Evolutionary conservation across 2,329 filamentous ascomycete genomes (phyloP).

Genomic region (Didymella exigua): DNA sequence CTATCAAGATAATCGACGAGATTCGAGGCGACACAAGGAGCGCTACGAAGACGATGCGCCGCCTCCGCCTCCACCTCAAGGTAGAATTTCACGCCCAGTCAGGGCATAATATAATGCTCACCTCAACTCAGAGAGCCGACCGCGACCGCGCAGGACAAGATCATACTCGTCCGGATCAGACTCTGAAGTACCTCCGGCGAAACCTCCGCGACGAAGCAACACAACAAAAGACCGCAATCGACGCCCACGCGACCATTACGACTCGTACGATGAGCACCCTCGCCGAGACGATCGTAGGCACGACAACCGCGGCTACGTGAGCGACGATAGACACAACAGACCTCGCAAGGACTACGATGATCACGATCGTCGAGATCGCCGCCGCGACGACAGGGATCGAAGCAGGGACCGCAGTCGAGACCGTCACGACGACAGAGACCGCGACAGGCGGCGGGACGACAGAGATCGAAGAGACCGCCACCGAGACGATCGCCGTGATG

Average conservation of each 20-base stretch:
- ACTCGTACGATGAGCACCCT: slow-evolving; percentile 37
- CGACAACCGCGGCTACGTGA: slow-evolving; percentile 35
- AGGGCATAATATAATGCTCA: slow-evolving; percentile 2
- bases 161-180: slow-evolving; percentile 30
- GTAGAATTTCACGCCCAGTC: neutral
- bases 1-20: slow-evolving; percentile 29
- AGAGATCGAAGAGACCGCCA: slow-evolving; percentile 19
- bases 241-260: slow-evolving; percentile 27
- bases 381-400: slow-evolving; percentile 19
- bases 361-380: slow-evolving; percentile 17
- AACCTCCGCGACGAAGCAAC: slow-evolving; percentile 29
- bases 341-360: slow-evolving; percentile 28
- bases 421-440: slow-evolving; percentile 5
- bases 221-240: slow-evolving; percentile 22
- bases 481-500: slow-evolving; percentile 16
- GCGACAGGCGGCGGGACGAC: slow-evolving; percentile 20
- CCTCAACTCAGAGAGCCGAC: slow-evolving; percentile 13
- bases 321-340: slow-evolving; percentile 32
- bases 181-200: slow-evolving; percentile 20
- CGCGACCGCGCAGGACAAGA: slow-evolving; percentile 23
- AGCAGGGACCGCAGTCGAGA: slow-evolving; percentile 14
- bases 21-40: slow-evolving; percentile 25
- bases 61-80: slow-evolving; percentile 22
- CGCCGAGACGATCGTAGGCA: slow-evolving; percentile 21
- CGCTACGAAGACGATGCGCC: slow-evolving; percentile 24